Evolutionary conservation across 768 basidiomycete species (phyloP), one percentile per base, ranked within the genome.

Genomic region (Peribolospora baueri): DNA sequence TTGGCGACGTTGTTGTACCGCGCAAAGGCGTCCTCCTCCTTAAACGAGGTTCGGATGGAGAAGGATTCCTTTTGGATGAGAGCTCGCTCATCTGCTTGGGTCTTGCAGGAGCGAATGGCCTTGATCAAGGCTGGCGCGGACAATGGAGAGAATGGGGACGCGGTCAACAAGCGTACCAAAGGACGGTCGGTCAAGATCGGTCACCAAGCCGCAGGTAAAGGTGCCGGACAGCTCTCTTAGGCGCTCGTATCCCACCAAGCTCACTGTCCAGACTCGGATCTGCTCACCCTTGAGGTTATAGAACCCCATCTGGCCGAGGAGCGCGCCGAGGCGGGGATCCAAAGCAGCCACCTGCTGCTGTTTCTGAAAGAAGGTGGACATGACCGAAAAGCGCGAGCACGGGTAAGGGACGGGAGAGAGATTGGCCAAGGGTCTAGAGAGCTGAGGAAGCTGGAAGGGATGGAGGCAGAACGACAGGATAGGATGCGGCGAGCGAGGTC

Each of bases 71-170:
- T 88, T 66, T 91, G 84, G 66, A 97, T 90, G 62, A 95, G 80
- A 55, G 81, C 79, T 56, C 91, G 84, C 70, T 98, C 93, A 73
- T 98, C 93, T 58, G 93, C 93, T 54, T 97, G 81, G 51, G 93
- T 98, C 90, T 98, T 98, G 78, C 86, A 93, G 58, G 87, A 77
- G 59, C 93, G 76, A 70, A 97, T 91, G 56, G 86, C 88, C 76
- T 97, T 97, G 73, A 97, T 95, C 62, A 97, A 75, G 62, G 90
- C 90, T 90, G 58, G 41, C 56, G 42, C 14, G 8, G 41, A 49
- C 37, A 55, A 39, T 42, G 7, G 13, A 49, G 37, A 6, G 42
- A 25, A 25, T 8, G 8, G 5, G 46, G 51, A 10, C 39, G 40
- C 46, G 9, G 14, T 46, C 25, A 48, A 45, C 51, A 40, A 13